Percentiles rank a stretch among this genome's conserved stretches.
Conservation (phyloP, 176 grass and related monocot genomes). For the Hordeum vulgare region DNA sequence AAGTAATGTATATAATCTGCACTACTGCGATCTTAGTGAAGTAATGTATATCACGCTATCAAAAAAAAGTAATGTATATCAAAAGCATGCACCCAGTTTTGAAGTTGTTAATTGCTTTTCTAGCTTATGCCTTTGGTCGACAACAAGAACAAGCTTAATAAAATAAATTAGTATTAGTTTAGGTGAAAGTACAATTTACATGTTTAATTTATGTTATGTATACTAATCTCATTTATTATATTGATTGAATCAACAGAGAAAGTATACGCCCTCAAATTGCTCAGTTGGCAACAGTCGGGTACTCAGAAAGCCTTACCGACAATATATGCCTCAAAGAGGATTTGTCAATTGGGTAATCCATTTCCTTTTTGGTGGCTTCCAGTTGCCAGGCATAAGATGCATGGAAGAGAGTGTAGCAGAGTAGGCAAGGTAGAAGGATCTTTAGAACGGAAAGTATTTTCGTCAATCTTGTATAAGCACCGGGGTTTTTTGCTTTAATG, state of each 20-base stretch:
- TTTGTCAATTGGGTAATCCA: constrained; percentile 62
- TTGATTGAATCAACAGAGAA: constrained; percentile 27
- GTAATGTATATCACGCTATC: neutral
- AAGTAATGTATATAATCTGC: neutral
- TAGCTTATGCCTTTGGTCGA: neutral
- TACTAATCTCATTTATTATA: constrained; percentile 2
- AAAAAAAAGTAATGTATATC: neutral
- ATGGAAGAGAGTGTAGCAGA: constrained; percentile 65
- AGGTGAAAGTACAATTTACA: neutral
- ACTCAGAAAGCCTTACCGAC: constrained; percentile 58
- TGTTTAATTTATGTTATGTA: neutral
- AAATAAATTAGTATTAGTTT: neutral
- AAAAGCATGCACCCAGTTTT: neutral
- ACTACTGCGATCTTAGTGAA: neutral
- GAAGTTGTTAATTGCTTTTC: neutral
- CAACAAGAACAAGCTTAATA: neutral
- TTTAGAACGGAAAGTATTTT: constrained; percentile 48
- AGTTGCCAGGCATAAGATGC: constrained; percentile 51
- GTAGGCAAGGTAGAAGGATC: constrained; percentile 61
- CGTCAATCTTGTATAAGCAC: constrained; percentile 47
- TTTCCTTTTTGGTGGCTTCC: constrained; percentile 48
- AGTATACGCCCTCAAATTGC: constrained; percentile 70
- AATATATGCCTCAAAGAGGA: constrained; percentile 56
- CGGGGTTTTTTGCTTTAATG: constrained; percentile 72
- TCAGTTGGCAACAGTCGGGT: constrained; percentile 64